Evolutionary conservation across 2,329 filamentous ascomycete species (phyloP).

Genomic region (Ophiosphaerella herpotricha): DNA sequence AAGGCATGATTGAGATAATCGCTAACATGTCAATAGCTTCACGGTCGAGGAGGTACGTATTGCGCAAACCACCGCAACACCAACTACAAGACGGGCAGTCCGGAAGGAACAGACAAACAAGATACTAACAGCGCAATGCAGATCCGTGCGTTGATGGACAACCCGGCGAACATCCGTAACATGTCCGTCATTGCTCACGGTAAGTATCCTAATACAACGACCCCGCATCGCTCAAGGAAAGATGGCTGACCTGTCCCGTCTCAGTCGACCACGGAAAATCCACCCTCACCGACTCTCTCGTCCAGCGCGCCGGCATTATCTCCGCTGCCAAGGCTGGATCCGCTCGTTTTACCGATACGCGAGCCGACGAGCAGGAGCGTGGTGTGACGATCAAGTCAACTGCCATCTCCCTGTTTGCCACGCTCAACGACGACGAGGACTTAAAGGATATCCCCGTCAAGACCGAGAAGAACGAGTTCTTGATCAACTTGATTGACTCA

Average conservation of each 20-base stretch:
- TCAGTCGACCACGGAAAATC: slow-evolving; percentile 99
- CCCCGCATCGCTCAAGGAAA: slow-evolving; percentile 17
- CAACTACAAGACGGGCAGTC: background rate
- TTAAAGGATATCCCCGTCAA: slow-evolving; percentile 92
- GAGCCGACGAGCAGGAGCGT: slow-evolving; percentile 97
- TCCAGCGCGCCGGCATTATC: slow-evolving; percentile 99
- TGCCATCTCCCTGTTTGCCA: slow-evolving; percentile 96
- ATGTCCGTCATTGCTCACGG: slow-evolving; percentile 99
- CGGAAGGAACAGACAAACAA: slow-evolving; percentile 5
- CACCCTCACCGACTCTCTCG: slow-evolving; percentile 97
- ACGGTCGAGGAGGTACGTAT: slow-evolving; percentile 83
- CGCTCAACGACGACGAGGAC: slow-evolving; percentile 79
- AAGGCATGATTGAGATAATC: too few species aligned
- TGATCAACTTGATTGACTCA: slow-evolving; percentile 99
- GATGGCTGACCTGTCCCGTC: slow-evolving; percentile 30
- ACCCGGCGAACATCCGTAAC: slow-evolving; percentile 79
- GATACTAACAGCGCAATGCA: slow-evolving; percentile 47
- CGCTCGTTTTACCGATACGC: slow-evolving; percentile 93
- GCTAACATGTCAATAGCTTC: slow-evolving; percentile 75
- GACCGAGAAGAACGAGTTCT: slow-evolving; percentile 91
- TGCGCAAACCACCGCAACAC: slow-evolving; percentile 22
- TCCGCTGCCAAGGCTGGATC: slow-evolving; percentile 97
- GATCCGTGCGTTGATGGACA: slow-evolving; percentile 80
- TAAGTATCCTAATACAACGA: slow-evolving; percentile 45
- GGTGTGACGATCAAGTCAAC: slow-evolving; percentile 99